A percentile compares a stretch with the other conserved stretches of the same genome.
phyloP scores from a whole-genome alignment of 495 filamentous ascomycete species.

The Tuber umbilicatum region DNA sequence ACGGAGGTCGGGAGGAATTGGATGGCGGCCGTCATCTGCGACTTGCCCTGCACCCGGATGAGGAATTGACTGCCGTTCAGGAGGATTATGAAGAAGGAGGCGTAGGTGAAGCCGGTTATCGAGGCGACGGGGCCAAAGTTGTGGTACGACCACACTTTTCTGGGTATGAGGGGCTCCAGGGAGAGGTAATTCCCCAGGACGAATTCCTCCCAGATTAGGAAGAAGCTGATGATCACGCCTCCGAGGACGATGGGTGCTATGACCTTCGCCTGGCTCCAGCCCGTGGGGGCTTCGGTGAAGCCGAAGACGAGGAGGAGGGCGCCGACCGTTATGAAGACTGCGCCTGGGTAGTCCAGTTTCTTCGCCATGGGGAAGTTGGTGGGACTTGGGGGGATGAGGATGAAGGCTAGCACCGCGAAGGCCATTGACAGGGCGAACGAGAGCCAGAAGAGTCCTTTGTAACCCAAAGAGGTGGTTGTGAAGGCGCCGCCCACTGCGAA shows the following conservation, averaged over 20 bases:
- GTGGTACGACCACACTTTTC: slow-evolving; percentile 19
- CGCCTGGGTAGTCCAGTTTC: slow-evolving; percentile 20
- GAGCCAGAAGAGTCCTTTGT: slow-evolving; percentile 18
- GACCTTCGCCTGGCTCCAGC: slow-evolving; percentile 16
- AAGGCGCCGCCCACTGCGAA: slow-evolving; percentile 20
- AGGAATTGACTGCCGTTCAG: slow-evolving; percentile 25
- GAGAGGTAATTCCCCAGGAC: slow-evolving; percentile 10
- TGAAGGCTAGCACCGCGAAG: slow-evolving; percentile 12
- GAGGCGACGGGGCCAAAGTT: slow-evolving; percentile 14
- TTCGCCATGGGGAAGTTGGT: slow-evolving; percentile 13
- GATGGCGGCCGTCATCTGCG: slow-evolving; percentile 18
- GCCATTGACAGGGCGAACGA: slow-evolving; percentile 17
- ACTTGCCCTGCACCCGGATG: slow-evolving; percentile 19
- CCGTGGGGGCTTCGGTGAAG: slow-evolving; percentile 19
- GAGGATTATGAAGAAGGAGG: slow-evolving; percentile 18
- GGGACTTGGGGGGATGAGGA: slow-evolving; percentile 15
- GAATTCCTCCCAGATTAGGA: slow-evolving; percentile 20
- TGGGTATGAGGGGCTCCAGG: slow-evolving; percentile 20
- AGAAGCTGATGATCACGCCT: slow-evolving; percentile 12
- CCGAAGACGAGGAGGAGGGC: slow-evolving; percentile 26
- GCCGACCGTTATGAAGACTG: slow-evolving; percentile 18
- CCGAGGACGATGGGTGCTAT: slow-evolving; percentile 20
- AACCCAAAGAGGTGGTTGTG: slow-evolving; percentile 19
- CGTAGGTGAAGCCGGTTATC: slow-evolving; percentile 20
- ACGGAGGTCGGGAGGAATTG: slow-evolving; percentile 16